A percentile compares a stretch with the other conserved stretches of the same genome.
Evolutionary conservation across 129 eudicot genomes (phyloP).

Genomic region (Arctium minus): DNA sequence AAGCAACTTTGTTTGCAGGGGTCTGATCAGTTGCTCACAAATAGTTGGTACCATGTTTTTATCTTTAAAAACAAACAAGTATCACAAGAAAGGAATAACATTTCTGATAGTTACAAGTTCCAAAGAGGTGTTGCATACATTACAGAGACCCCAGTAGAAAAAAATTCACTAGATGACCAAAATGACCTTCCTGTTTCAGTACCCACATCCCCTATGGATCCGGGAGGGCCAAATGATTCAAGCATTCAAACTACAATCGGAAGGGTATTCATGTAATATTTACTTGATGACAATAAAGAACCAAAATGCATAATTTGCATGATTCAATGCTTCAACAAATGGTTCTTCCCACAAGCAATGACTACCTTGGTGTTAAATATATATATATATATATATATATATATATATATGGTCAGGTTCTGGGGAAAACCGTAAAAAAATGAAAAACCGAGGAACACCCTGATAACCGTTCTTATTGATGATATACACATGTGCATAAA

Average conservation of each 20-base stretch:
- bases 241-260: neutral
- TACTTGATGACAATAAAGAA: constrained; percentile 5
- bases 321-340: constrained; percentile 5
- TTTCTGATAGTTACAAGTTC: constrained; percentile 28
- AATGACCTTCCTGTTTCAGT: neutral
- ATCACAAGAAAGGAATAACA: constrained; percentile 38
- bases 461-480: too few relatives aligned
- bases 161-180: constrained; percentile 1
- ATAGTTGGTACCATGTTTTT: constrained; percentile 27
- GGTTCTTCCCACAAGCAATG: neutral
- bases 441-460: too few relatives aligned
- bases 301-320: neutral
- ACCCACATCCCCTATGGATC: neutral
- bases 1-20: neutral
- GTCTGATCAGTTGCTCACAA: neutral
- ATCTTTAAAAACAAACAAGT: constrained; percentile 30
- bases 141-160: constrained; percentile 1
- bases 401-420: neutral
- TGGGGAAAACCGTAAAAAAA: too few relatives aligned
- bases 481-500: too few relatives aligned
- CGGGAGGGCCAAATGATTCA: neutral
- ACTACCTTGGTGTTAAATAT: constrained; percentile 2
- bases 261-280: neutral
- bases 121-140: constrained; percentile 24
- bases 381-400: neutral